Evolutionary conservation across 495 filamentous ascomycete species (phyloP), one percentile per base, ranked within the genome.

Genomic region (Chaetomidium leptoderma): DNA sequence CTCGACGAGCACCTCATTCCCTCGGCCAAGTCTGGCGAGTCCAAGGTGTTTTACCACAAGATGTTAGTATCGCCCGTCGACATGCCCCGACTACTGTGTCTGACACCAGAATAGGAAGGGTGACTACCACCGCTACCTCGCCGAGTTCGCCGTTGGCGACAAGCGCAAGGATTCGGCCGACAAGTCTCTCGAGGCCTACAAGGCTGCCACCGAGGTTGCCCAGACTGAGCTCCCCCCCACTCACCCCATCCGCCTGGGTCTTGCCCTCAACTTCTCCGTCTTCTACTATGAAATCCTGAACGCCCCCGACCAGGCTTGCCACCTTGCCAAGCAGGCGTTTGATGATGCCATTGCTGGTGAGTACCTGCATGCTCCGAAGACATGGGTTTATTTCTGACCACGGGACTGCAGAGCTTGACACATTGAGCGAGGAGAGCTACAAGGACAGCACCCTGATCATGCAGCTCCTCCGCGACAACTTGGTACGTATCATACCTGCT

Each of bases 211-310:
- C 70, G 92, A 97, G 76, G 91, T 98, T 70, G 93, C 93, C 50
- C 90, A 95, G 76, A 97, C 93, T 56, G 93, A 97, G 74, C 88
- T 98, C 62, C 91, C 95, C 55, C 95, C 93, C 54, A 98, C 93
- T 53, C 93, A 98, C 83, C 93, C 93, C 72, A 98, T 98, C 81
- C 93, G 93, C 67, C 91, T 98, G 50, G 93, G 93, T 71, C 86
- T 98, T 63, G 93, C 93, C 68, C 86, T 97, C 51, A 98, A 98
- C 89, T 97, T 98, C 83, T 98, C 93, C 43, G 93, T 98, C 68
- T 98, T 98, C 83, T 97, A 98, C 86, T 98, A 98, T 72, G 93
- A 98, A 81, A 98, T 98, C 76, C 82, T 97, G 67, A 98, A 97
- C 81, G 93, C 93, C 21, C 93, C 93, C 58, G 93, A 98, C 76